Percentiles rank a stretch among this genome's conserved stretches.
phyloP scores from a whole-genome alignment of 2,329 filamentous ascomycete species.

The Beauveria asiatica region DNA sequence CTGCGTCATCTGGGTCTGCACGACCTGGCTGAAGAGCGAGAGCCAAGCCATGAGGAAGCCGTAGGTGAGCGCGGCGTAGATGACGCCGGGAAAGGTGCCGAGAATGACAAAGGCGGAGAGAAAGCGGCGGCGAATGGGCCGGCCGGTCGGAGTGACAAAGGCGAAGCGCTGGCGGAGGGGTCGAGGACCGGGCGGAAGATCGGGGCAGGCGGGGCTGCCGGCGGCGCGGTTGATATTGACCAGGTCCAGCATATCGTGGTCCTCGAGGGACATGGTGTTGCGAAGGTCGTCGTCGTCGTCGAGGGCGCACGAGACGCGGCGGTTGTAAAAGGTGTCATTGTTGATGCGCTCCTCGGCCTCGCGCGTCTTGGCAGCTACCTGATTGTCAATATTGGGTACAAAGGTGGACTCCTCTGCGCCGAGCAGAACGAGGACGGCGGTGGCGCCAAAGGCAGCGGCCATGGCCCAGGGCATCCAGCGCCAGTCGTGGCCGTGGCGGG shows the following conservation, averaged over 20 bases:
- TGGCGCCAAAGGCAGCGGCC: background rate
- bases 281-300: background rate
- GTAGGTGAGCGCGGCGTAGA: conserved; percentile 3
- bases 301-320: background rate
- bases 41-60: conserved; percentile 6
- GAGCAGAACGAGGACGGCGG: background rate
- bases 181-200: background rate
- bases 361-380: background rate
- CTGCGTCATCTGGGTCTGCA: background rate
- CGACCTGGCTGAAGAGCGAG: background rate
- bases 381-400: conserved; percentile 1
- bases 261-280: background rate
- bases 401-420: conserved; percentile 3
- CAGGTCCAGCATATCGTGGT: background rate
- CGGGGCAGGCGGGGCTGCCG: background rate
- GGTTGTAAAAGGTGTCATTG: background rate
- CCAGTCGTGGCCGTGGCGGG: background rate
- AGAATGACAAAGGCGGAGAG: conserved; percentile 1
- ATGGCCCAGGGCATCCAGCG: background rate
- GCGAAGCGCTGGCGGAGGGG: background rate
- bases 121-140: background rate
- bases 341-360: background rate
- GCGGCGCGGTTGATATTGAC: background rate
- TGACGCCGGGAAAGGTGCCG: background rate
- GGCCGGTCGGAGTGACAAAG: background rate